These are phyloP conservation scores for Ascosphaera pollenicola DNA, from an alignment of 2,329 filamentous ascomycete species.

Conservation along the genomic window DNA sequence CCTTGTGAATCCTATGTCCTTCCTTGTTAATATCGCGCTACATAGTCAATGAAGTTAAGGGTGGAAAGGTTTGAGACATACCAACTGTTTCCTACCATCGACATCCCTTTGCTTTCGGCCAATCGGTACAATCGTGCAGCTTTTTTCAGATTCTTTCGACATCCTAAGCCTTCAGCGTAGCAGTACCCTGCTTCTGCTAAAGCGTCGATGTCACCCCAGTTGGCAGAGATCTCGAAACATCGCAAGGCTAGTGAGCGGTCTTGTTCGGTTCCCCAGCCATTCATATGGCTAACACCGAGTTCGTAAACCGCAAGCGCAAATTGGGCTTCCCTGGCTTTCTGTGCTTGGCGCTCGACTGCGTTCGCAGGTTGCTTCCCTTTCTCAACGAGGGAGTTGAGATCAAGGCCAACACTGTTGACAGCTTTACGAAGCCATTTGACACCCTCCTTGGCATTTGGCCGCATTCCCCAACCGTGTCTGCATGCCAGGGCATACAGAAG, in stretches of 20 bases:
- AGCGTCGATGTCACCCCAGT: constrained; percentile 89
- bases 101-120: constrained; percentile 84
- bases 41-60: neutral
- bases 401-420: constrained; percentile 59
- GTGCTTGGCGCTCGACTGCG: constrained; percentile 29
- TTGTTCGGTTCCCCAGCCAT: constrained; percentile 91
- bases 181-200: constrained; percentile 89
- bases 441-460: constrained; percentile 70
- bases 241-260: constrained; percentile 71
- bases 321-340: constrained; percentile 70
- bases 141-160: constrained; percentile 90
- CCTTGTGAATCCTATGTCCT: constrained; percentile 66
- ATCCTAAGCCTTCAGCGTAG: constrained; percentile 81
- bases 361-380: too few relatives aligned
- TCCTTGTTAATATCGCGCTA: neutral
- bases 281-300: constrained; percentile 88
- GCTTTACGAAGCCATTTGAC: constrained; percentile 84
- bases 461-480: constrained; percentile 94
- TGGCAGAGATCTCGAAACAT: constrained; percentile 91
- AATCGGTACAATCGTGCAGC: constrained; percentile 75
- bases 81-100: constrained; percentile 98
- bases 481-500: constrained; percentile 87
- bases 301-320: constrained; percentile 94
- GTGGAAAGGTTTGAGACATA: constrained; percentile 26
- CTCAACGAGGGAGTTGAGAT: constrained; percentile 43